Percentiles rank a stretch among this genome's conserved stretches.
Conservation (phyloP, 73 alveolate genomes). For the Tetrahymena elliotti region DNA sequence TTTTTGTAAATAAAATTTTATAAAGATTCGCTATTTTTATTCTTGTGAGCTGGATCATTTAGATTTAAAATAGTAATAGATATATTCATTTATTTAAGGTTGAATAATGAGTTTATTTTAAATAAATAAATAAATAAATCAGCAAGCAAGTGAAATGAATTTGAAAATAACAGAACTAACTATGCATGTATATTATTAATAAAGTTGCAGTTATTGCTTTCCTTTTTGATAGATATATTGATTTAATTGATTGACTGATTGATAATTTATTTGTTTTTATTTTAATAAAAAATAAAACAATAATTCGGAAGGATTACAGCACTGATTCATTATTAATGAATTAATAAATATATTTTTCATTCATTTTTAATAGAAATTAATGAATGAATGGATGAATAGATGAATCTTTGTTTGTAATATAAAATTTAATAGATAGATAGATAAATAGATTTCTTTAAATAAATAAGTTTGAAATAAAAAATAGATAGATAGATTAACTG, state of each 20-base stretch:
- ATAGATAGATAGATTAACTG: not conserved
- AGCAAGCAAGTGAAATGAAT: not conserved
- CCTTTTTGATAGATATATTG: not conserved
- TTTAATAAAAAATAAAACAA: too few species aligned
- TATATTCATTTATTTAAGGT: too few species aligned
- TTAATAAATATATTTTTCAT: too few species aligned
- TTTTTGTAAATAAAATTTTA: too few species aligned
- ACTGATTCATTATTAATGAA: too few species aligned
- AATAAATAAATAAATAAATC: not conserved
- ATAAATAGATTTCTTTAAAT: not conserved
- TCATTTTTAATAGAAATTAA: too few species aligned
- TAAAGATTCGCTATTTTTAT: not conserved
- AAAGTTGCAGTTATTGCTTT: not conserved
- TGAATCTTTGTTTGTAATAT: not conserved
- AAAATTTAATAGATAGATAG: not conserved
- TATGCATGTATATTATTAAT: too few species aligned
- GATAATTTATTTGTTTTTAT: too few species aligned
- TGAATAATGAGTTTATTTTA: too few species aligned
- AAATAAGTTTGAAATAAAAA: not conserved
- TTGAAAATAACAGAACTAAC: not conserved
- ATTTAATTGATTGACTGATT: too few species aligned
- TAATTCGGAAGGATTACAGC: too few species aligned
- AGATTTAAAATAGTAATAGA: not conserved
- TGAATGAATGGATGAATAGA: not conserved
- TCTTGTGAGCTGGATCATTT: not conserved